Evolutionary conservation across 2,329 filamentous ascomycete species (phyloP).

Genomic region (Dactylella cylindrospora): DNA sequence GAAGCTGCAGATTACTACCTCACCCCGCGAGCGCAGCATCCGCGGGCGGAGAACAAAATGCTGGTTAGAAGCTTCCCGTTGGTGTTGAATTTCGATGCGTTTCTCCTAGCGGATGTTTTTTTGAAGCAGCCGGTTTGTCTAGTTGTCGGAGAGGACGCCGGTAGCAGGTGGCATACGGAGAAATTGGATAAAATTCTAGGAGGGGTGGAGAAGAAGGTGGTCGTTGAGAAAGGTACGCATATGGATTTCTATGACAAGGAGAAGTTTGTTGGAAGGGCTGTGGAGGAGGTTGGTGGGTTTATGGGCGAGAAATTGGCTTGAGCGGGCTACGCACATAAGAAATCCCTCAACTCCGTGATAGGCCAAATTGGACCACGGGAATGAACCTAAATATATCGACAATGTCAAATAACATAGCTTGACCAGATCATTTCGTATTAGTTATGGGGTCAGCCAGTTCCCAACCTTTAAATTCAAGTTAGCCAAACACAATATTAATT

Average conservation of each 20-base stretch:
- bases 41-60: constrained; percentile 45
- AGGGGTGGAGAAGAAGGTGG: constrained; percentile 44
- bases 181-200: constrained; percentile 16
- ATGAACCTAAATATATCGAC: no score
- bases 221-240: constrained; percentile 34
- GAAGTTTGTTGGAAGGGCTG: neutral
- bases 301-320: constrained; percentile 2
- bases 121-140: constrained; percentile 49
- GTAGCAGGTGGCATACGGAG: constrained; percentile 22
- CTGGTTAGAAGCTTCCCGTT: constrained; percentile 47
- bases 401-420: no score
- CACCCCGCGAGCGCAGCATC: constrained; percentile 45
- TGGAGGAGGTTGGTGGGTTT: constrained; percentile 4
- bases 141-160: constrained; percentile 37
- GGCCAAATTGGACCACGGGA: no score
- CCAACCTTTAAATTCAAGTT: no score
- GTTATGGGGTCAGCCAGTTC: no score
- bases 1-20: constrained; percentile 48
- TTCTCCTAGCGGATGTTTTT: constrained; percentile 47
- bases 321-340: no score
- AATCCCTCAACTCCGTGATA: no score
- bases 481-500: no score
- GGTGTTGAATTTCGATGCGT: constrained; percentile 49
- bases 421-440: no score
- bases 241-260: constrained; percentile 44